phyloP scores from a whole-genome alignment of 192 early-diverging fungal species.

The Backusella sp. region DNA sequence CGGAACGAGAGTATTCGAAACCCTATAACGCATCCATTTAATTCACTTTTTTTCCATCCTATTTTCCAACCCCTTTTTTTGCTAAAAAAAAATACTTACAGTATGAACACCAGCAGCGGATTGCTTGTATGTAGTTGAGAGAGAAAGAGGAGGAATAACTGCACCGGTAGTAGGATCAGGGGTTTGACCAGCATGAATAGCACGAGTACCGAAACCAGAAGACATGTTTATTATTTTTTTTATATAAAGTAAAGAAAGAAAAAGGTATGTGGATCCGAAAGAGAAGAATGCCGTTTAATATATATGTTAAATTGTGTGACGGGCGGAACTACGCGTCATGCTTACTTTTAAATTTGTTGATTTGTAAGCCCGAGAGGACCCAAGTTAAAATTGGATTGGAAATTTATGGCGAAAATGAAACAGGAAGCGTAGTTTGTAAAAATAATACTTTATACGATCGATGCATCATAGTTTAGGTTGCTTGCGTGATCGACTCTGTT shows the following conservation, averaged over 20 bases:
- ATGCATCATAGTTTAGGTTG: neutral
- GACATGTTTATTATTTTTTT: constrained; percentile 6
- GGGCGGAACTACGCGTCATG: constrained; percentile 13
- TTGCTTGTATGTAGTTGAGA: constrained; percentile 98
- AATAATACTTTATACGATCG: neutral
- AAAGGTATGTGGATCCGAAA: neutral
- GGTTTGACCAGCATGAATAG: constrained; percentile 90
- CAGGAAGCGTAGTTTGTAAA: neutral
- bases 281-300: neutral
- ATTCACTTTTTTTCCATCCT: neutral
- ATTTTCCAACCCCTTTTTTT: neutral
- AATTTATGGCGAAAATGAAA: constrained; percentile 14
- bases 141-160: constrained; percentile 93
- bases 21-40: constrained; percentile 28
- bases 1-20: constrained; percentile 81
- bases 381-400: constrained; percentile 1
- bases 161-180: constrained; percentile 92
- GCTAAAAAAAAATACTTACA: constrained; percentile 34
- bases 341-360: constrained; percentile 4
- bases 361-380: constrained; percentile 11
- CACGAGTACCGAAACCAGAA: constrained; percentile 84
- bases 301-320: constrained; percentile 9
- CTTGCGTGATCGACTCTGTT: neutral
- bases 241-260: neutral
- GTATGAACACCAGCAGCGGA: constrained; percentile 86